These are phyloP conservation scores for Hibiscus trionum DNA, from an alignment of 345 rosid genomes.

Conservation along the genomic window DNA sequence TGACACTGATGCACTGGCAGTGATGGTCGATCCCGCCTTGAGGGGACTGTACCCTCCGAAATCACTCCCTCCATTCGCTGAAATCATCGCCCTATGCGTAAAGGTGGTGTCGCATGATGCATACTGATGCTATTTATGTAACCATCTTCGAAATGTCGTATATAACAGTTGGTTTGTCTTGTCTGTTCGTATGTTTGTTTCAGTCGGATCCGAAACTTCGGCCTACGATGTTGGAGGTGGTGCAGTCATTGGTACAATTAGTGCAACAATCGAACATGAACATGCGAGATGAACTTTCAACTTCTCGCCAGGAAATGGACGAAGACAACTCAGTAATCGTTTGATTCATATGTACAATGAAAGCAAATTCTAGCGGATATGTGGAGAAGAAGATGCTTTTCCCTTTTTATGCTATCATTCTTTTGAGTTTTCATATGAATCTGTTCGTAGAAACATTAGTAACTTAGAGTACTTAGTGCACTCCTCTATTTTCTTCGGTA, in stretches of 20 bases:
- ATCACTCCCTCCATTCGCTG: slow-evolving; percentile 73
- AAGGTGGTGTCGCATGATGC: slow-evolving; percentile 33
- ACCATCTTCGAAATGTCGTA: too few relatives aligned
- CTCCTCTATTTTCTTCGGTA: not conserved
- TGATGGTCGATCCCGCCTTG: slow-evolving; percentile 84
- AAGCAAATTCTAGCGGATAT: not conserved
- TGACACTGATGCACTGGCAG: slow-evolving; percentile 52
- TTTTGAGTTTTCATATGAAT: not conserved
- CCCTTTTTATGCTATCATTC: not conserved
- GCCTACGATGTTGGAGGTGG: slow-evolving; percentile 86
- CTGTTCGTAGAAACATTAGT: not conserved
- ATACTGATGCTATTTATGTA: too few relatives aligned
- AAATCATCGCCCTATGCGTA: slow-evolving; percentile 64
- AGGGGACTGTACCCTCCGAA: slow-evolving; percentile 80
- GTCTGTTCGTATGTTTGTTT: not conserved
- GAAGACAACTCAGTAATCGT: slow-evolving; percentile 17
- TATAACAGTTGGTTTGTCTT: not conserved
- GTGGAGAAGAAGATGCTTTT: not conserved
- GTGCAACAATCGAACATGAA: slow-evolving; percentile 49
- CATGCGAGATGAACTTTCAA: slow-evolving; percentile 44
- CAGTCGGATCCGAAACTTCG: slow-evolving; percentile 70
- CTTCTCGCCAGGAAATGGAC: slow-evolving; percentile 45
- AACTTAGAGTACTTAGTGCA: not conserved
- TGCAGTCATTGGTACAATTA: slow-evolving; percentile 64
- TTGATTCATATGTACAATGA: not conserved